Evolutionary conservation across 2,329 filamentous ascomycete genomes (phyloP).

Genomic region (Botrytis fragariae): DNA sequence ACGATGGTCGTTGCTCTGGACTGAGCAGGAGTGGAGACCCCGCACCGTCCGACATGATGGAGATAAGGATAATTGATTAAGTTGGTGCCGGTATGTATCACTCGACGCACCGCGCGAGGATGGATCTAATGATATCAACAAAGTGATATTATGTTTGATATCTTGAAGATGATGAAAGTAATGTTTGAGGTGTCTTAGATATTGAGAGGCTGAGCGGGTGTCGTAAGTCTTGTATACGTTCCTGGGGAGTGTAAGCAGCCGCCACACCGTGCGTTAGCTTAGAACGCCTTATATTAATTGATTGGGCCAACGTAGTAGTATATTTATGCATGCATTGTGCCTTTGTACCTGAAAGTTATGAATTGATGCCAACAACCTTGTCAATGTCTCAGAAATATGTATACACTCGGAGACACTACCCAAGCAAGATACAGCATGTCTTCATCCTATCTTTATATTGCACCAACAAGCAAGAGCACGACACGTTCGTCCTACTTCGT

Average conservation of each 20-base stretch:
- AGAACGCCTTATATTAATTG: neutral
- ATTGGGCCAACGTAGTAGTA: neutral
- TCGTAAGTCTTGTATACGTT: conserved; percentile 1
- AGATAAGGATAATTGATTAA: conserved; percentile 6
- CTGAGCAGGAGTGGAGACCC: conserved; percentile 19
- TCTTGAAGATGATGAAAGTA: neutral
- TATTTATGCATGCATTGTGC: neutral
- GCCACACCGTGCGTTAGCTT: conserved; percentile 1
- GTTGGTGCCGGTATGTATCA: conserved; percentile 5
- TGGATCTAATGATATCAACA: conserved; percentile 6
- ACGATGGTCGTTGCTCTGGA: conserved; percentile 17
- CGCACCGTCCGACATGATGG: conserved; percentile 14
- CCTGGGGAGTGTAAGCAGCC: conserved; percentile 3
- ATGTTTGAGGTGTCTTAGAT: neutral
- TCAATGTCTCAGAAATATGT: neutral
- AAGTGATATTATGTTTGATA: neutral
- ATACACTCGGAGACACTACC: neutral
- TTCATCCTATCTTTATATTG: neutral
- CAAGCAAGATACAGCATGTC: neutral
- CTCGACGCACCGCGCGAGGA: conserved; percentile 21
- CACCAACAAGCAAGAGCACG: neutral
- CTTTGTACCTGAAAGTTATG: neutral
- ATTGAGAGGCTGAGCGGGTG: neutral
- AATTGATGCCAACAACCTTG: neutral
- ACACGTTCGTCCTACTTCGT: neutral